Percentiles rank a stretch among this genome's conserved stretches.
Evolutionary conservation across 139 green algal species (phyloP).

Genomic region (Diplosphaera chodatii): DNA sequence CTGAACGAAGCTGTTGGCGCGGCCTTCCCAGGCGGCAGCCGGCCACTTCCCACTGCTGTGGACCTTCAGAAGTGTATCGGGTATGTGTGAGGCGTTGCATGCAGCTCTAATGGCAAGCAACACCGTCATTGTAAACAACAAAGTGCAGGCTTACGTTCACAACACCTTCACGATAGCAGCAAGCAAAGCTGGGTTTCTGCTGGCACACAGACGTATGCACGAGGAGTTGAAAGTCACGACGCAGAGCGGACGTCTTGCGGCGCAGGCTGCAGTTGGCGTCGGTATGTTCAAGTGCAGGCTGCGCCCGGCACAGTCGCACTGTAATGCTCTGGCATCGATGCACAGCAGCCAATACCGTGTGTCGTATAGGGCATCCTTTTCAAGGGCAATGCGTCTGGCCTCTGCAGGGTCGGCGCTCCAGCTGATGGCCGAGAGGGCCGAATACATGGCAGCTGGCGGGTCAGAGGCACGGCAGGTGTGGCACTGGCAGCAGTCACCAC

Average conservation of each 20-base stretch:
- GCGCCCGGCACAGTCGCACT: too few relatives aligned
- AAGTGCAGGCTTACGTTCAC: too few relatives aligned
- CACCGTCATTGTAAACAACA: too few relatives aligned
- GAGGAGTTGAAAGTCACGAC: constrained; percentile 70
- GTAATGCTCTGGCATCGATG: too few relatives aligned
- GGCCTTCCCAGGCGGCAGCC: constrained; percentile 63
- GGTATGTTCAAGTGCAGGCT: constrained; percentile 28
- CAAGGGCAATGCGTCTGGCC: too few relatives aligned
- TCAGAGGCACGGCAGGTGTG: constrained; percentile 54
- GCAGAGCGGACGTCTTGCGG: constrained; percentile 44
- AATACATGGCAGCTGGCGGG: constrained; percentile 66
- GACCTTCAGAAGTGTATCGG: constrained; percentile 78
- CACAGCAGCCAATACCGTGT: too few relatives aligned
- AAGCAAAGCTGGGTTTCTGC: background rate
- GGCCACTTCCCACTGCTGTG: constrained; percentile 51
- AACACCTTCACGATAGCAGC: background rate
- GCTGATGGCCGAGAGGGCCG: constrained; percentile 45
- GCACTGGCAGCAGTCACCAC: too few relatives aligned
- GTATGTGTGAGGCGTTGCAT: too few relatives aligned
- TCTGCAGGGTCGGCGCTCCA: constrained; percentile 18
- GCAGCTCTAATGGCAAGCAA: too few relatives aligned
- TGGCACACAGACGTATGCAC: constrained; percentile 53
- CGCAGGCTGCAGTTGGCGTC: constrained; percentile 31
- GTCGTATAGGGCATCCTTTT: too few relatives aligned
- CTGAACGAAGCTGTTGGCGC: constrained; percentile 65